Percentiles rank a stretch among this genome's conserved stretches.
These are phyloP conservation scores for Ascochyta fabae DNA, from an alignment of 2,329 filamentous ascomycete genomes.

Conservation along the genomic window DNA sequence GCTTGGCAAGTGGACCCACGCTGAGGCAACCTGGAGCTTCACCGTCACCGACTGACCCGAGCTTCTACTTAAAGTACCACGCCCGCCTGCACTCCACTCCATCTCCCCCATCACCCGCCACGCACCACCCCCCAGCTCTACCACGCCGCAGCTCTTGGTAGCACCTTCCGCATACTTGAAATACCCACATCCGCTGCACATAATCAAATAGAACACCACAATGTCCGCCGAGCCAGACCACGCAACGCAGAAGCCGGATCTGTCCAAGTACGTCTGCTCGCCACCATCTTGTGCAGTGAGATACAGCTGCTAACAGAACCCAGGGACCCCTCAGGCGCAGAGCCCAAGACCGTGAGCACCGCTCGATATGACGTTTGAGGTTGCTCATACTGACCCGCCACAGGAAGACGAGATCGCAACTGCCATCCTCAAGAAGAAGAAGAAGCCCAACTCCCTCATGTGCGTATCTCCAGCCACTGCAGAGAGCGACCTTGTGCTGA, in stretches of 20 bases:
- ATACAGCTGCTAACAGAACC: conserved; percentile 50
- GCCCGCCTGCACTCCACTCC: conserved; percentile 35
- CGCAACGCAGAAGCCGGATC: conserved; percentile 57
- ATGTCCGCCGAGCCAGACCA: conserved; percentile 61
- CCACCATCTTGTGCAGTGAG: conserved; percentile 14
- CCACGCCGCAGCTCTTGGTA: conserved; percentile 24
- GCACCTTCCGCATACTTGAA: conserved; percentile 14
- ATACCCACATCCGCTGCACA: conserved; percentile 25
- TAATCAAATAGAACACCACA: conserved; percentile 30
- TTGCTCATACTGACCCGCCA: conserved; percentile 41
- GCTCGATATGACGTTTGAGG: conserved; percentile 13
- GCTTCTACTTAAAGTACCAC: conserved; percentile 46
- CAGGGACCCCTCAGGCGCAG: conserved; percentile 88
- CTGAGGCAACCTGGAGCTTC: conserved; percentile 36
- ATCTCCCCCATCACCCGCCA: conserved; percentile 36
- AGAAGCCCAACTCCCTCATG: conserved; percentile 99
- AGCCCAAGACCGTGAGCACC: conserved; percentile 75
- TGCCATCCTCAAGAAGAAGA: conserved; percentile 99
- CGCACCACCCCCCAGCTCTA: conserved; percentile 25
- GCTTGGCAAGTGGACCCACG: conserved; percentile 23
- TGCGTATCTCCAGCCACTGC: conserved; percentile 56
- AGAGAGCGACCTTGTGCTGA: conserved; percentile 33
- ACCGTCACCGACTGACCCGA: conserved; percentile 39
- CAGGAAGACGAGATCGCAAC: conserved; percentile 91
- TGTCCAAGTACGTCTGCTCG: conserved; percentile 50